Conservation (phyloP, 1,139 yeast genomes). For the Chernovozyma sophiae-reginae region DNA sequence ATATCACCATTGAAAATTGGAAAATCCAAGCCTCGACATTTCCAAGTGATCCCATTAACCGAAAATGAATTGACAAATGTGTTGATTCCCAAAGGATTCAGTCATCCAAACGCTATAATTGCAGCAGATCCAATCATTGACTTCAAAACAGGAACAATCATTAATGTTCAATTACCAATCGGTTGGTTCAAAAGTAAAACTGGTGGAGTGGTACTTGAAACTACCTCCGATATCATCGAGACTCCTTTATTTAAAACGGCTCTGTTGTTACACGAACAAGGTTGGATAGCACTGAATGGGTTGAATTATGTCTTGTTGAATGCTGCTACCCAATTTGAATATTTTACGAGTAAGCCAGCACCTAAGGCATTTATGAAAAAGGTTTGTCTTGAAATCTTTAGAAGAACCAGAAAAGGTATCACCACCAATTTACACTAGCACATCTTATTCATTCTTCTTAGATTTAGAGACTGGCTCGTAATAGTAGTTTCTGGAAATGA, state of each 20-base stretch:
- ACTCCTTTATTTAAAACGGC: conserved; percentile 9
- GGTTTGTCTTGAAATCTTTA: conserved; percentile 3
- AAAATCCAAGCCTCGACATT: conserved; percentile 4
- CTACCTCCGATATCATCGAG: conserved; percentile 10
- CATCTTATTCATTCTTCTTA: conserved; percentile 5
- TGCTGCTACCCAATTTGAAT: conserved; percentile 14
- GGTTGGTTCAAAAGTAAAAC: conserved; percentile 13
- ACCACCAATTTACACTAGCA: not conserved
- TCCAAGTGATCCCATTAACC: conserved; percentile 6
- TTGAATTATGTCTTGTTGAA: conserved; percentile 12
- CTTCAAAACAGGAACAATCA: conserved; percentile 4
- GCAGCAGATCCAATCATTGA: conserved; percentile 10
- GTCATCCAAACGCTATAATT: conserved; percentile 10
- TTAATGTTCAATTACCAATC: not conserved
- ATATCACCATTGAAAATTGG: conserved; percentile 6
- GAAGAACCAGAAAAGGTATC: not conserved
- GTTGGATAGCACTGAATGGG: conserved; percentile 14
- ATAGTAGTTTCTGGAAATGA: not conserved
- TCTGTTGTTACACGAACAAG: conserved; percentile 5
- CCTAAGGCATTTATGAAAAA: conserved; percentile 12
- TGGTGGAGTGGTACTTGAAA: conserved; percentile 15
- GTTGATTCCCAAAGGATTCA: conserved; percentile 6
- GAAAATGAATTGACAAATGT: conserved; percentile 8
- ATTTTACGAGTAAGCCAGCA: conserved; percentile 14
- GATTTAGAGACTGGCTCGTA: not conserved